Evolutionary conservation across 306 rosid genomes (phyloP).

Genomic region (Cercis canadensis): DNA sequence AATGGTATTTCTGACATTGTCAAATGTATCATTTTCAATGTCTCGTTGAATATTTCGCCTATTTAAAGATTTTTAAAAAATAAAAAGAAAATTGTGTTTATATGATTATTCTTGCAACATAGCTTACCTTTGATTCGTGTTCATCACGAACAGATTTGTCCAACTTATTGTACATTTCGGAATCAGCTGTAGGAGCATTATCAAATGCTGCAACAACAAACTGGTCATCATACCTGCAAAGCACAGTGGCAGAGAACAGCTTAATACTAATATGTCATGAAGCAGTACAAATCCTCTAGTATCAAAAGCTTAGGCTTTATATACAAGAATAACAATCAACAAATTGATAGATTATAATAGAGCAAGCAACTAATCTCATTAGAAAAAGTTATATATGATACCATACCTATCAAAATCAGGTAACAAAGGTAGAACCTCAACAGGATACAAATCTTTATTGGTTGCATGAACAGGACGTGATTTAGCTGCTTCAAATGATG

Average conservation of each 20-base stretch:
- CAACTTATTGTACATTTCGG: constrained; percentile 74
- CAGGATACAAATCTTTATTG: constrained; percentile 86
- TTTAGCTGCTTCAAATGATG: constrained; percentile 98
- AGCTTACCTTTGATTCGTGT: constrained; percentile 81
- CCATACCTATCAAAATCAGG: constrained; percentile 88
- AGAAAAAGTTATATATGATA: constrained; percentile 13
- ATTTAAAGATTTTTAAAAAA: too few species aligned
- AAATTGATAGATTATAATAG: not conserved
- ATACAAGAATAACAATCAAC: not conserved
- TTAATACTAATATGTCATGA: constrained; percentile 28
- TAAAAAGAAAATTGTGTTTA: not conserved
- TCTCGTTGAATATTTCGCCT: too few species aligned
- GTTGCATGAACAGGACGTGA: constrained; percentile 88
- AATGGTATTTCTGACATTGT: not conserved
- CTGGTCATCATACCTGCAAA: constrained; percentile 72
- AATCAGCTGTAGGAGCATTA: constrained; percentile 91
- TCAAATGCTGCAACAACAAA: constrained; percentile 86
- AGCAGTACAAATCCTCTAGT: constrained; percentile 8
- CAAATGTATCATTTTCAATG: not conserved
- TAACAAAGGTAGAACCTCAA: constrained; percentile 87
- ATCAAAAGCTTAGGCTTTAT: constrained; percentile 30
- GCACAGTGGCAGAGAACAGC: constrained; percentile 33
- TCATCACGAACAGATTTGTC: constrained; percentile 75
- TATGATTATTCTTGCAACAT: constrained; percentile 28
- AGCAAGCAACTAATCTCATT: constrained; percentile 22